Evolutionary conservation across 176 grass and related monocot genomes (phyloP), one percentile per base, ranked within the genome.

Genomic region (Coix lacrymajobi): DNA sequence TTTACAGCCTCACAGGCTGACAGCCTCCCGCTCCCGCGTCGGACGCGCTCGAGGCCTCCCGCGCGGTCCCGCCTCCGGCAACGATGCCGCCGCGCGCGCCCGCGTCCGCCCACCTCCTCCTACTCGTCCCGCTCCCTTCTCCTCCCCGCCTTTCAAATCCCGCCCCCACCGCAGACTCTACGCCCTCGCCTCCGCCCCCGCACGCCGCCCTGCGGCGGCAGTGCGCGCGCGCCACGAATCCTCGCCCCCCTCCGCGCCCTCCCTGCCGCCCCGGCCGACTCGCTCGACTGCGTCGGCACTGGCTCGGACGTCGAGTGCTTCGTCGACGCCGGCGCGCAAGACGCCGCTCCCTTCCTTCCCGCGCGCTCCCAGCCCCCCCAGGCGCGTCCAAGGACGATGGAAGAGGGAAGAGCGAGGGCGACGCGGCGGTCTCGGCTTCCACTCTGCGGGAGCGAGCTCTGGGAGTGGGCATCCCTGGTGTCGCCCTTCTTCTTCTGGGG

Each of bases 401-500:
- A n/a, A n/a, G n/a, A n/a, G n/a, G 33, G 52, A 56, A 28, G 38
- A 15, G 32, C 64, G 25, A 79, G 15, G 54, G 20, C 5, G n/a
- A 69, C 6, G n/a, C 61, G 15, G 64, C 17, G 36, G 66, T 8
- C 38, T 24, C 19, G 43, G 43, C 62, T 4, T 41, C 49, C n/a
- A n/a, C 39, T 15, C 25, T 46, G 37, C 6, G 31, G 52, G 0
- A 76, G 37, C 43, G 54, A 82, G 78, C 75, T 80, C 34, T 84
- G 88, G 82, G 85, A 93, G 68, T 99, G 91, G 96, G 91, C 71
- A 25, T 73, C 84, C 33, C 76, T 99, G 39, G 71, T 96, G 68
- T 99, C 93, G n/a, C 91, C 96, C 58, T 99, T 99, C 93, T 99
- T 99, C 89, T 99, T 99, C 87, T 99, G 96, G 96, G 96, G 96